phyloP scores from a whole-genome alignment of 1,139 yeast genomes.

The Kodamaea anthophila region DNA sequence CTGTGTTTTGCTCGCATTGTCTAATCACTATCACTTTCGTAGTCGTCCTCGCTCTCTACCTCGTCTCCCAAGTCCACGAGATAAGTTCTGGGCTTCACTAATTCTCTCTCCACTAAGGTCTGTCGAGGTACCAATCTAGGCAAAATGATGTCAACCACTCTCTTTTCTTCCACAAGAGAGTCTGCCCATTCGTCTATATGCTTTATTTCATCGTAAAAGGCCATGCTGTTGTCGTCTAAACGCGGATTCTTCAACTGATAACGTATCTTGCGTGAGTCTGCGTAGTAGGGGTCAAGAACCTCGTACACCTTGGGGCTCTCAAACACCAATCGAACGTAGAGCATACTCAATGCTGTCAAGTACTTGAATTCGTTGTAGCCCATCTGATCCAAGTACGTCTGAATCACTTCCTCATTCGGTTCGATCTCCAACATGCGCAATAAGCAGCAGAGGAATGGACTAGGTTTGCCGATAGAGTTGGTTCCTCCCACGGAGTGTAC shows the following conservation, averaged over 20 bases:
- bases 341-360: constrained; percentile 52
- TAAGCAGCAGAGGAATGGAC: constrained; percentile 60
- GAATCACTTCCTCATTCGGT: constrained; percentile 49
- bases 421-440: constrained; percentile 59
- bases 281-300: constrained; percentile 45
- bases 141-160: constrained; percentile 54
- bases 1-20: no score
- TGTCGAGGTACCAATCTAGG: constrained; percentile 47
- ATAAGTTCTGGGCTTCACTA: constrained; percentile 34
- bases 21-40: constrained; percentile 29
- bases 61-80: constrained; percentile 16
- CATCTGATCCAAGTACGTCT: constrained; percentile 44
- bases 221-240: constrained; percentile 19
- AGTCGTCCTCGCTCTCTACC: constrained; percentile 10
- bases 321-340: constrained; percentile 50
- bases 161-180: constrained; percentile 37
- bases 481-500: constrained; percentile 44
- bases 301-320: constrained; percentile 41
- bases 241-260: constrained; percentile 23
- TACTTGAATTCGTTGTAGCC: constrained; percentile 54
- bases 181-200: constrained; percentile 62
- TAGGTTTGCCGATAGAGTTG: constrained; percentile 45
- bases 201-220: constrained; percentile 25
- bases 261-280: constrained; percentile 48
- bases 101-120: constrained; percentile 33